These are phyloP conservation scores for Boletus rex-veris DNA, from an alignment of 768 basidiomycete genomes.

Conservation along the genomic window DNA sequence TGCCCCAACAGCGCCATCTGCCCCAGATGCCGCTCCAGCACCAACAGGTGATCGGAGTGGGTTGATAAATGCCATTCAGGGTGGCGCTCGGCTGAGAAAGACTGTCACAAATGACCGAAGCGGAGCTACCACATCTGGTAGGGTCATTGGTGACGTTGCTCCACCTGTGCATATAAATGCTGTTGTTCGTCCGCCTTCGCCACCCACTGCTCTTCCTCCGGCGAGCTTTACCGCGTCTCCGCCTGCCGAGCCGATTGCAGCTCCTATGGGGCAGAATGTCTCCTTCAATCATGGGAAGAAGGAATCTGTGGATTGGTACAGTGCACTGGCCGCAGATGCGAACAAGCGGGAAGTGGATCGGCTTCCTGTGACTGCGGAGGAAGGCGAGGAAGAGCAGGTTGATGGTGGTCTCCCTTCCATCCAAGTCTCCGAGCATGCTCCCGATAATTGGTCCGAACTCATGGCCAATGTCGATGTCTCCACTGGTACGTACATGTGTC, in stretches of 20 bases:
- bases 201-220: constrained; percentile 1
- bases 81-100: constrained; percentile 67
- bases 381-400: constrained; percentile 52
- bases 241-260: constrained; percentile 16
- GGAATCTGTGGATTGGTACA: constrained; percentile 91
- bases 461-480: constrained; percentile 72
- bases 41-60: constrained; percentile 56
- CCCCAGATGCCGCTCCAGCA: constrained; percentile 35
- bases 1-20: constrained; percentile 13
- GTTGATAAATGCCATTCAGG: constrained; percentile 76
- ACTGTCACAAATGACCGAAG: constrained; percentile 84
- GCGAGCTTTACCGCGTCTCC: constrained; percentile 14
- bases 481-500: constrained; percentile 41
- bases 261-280: constrained; percentile 11
- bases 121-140: constrained; percentile 63
- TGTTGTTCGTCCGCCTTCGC: constrained; percentile 40
- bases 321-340: constrained; percentile 64
- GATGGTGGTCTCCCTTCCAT: constrained; percentile 48
- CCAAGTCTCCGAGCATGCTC: constrained; percentile 46
- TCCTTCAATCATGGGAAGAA: constrained; percentile 44
- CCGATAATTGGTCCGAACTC: constrained; percentile 44
- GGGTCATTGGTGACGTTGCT: constrained; percentile 69
- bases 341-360: constrained; percentile 47
- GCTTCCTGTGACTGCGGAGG: constrained; percentile 55
- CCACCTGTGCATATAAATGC: constrained; percentile 68